Conservation (phyloP, 306 rosid species). For the Vigna angularis region DNA sequence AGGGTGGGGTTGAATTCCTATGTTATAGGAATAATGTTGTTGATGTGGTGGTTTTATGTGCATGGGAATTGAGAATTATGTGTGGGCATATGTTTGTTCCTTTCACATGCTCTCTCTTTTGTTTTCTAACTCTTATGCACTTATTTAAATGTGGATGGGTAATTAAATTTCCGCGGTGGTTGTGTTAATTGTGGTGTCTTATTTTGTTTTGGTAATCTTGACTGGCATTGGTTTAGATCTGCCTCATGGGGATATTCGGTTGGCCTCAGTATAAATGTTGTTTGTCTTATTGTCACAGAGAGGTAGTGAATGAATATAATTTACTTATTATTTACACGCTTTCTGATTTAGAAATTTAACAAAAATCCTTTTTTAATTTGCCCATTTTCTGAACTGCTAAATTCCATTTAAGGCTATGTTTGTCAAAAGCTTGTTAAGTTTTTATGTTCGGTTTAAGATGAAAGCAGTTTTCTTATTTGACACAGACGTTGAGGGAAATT, state of each 20-base stretch:
- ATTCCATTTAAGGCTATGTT: conserved; percentile 4
- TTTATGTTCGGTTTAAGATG: not conserved
- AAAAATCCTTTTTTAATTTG: not conserved
- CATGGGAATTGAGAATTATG: conserved; percentile 4
- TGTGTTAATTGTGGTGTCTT: conserved; percentile 29
- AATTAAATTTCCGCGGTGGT: not conserved
- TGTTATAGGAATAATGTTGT: not conserved
- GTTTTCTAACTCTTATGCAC: not conserved
- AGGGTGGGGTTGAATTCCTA: not conserved
- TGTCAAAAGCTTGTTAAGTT: not conserved
- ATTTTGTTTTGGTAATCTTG: conserved; percentile 34
- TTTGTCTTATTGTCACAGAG: conserved; percentile 29
- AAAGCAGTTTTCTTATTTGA: conserved; percentile 31
- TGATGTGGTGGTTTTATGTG: conserved; percentile 1
- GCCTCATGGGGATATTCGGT: conserved; percentile 24
- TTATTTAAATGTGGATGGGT: not conserved
- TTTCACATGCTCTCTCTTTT: not conserved
- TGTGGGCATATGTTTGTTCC: not conserved
- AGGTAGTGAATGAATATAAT: not conserved
- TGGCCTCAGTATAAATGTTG: conserved; percentile 10
- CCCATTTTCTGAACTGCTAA: conserved; percentile 9
- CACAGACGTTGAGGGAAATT: conserved; percentile 31
- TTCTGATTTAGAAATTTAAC: conserved; percentile 5
- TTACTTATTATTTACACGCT: not conserved
- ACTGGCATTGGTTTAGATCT: conserved; percentile 43